Percentiles rank a stretch among this genome's conserved stretches.
Evolutionary conservation across 805 yeast species (phyloP).

Genomic region (Monosporozyma unispora): DNA sequence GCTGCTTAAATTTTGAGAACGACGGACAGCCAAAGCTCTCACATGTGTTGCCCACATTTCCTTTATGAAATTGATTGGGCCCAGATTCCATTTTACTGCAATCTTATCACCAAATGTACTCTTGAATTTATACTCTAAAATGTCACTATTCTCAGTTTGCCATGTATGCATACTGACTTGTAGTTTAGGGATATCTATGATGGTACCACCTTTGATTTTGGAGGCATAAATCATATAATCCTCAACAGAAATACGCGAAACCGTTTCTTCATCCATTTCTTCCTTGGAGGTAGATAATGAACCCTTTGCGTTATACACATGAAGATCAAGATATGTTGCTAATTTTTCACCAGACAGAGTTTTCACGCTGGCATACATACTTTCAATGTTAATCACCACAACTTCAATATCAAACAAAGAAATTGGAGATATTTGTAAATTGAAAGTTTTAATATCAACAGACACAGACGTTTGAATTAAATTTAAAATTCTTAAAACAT

Average conservation of each 20-base stretch:
- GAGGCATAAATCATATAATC: slow-evolving; percentile 49
- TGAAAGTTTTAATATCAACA: slow-evolving; percentile 46
- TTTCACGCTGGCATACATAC: slow-evolving; percentile 42
- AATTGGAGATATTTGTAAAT: slow-evolving; percentile 71
- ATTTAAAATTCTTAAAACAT: slow-evolving; percentile 24
- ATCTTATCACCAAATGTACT: slow-evolving; percentile 83
- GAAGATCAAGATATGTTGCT: slow-evolving; percentile 51
- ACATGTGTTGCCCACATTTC: slow-evolving; percentile 90
- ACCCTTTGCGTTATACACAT: slow-evolving; percentile 53
- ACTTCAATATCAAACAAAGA: slow-evolving; percentile 73
- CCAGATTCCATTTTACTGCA: slow-evolving; percentile 88
- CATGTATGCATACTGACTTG: slow-evolving; percentile 66
- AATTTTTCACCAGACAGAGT: slow-evolving; percentile 30
- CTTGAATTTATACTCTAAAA: slow-evolving; percentile 57
- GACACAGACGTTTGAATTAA: slow-evolving; percentile 58
- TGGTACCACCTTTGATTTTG: slow-evolving; percentile 67
- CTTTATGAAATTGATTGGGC: slow-evolving; percentile 79
- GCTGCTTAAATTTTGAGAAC: slow-evolving; percentile 31
- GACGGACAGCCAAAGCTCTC: slow-evolving; percentile 57
- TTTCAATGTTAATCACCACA: slow-evolving; percentile 50
- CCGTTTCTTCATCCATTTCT: slow-evolving; percentile 41
- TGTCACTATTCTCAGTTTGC: slow-evolving; percentile 43
- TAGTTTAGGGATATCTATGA: slow-evolving; percentile 72
- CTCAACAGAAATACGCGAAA: slow-evolving; percentile 39
- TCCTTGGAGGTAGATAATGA: slow-evolving; percentile 55